These are phyloP conservation scores for Tanacetum coccineum DNA, from an alignment of 129 eudicot species.

Conservation along the genomic window DNA sequence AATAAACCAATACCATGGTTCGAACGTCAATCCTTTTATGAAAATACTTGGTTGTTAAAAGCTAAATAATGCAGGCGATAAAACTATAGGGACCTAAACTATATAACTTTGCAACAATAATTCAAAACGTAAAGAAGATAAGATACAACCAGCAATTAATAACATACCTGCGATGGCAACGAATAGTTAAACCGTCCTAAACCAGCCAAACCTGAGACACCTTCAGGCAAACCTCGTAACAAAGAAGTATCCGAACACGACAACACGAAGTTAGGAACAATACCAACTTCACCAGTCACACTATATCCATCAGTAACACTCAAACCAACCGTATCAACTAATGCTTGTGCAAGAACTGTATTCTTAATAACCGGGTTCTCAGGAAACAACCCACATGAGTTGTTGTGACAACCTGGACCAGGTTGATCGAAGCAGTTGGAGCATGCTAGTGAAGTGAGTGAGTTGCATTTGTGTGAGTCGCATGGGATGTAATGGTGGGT, in stretches of 20 bases:
- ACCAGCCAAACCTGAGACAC: slow-evolving; percentile 32
- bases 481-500: slow-evolving; percentile 35
- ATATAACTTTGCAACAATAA: neutral
- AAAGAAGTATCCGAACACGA: slow-evolving; percentile 37
- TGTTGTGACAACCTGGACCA: slow-evolving; percentile 41
- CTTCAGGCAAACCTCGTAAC: slow-evolving; percentile 32
- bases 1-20: too few relatives aligned
- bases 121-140: neutral
- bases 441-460: slow-evolving; percentile 23
- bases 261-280: slow-evolving; percentile 32
- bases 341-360: slow-evolving; percentile 19
- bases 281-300: slow-evolving; percentile 23
- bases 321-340: slow-evolving; percentile 35
- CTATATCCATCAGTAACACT: slow-evolving; percentile 16
- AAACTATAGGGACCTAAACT: slow-evolving; percentile 8
- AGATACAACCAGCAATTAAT: neutral
- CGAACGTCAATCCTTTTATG: too few relatives aligned
- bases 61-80: neutral
- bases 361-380: slow-evolving; percentile 41
- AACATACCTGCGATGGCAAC: slow-evolving; percentile 39
- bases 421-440: slow-evolving; percentile 27
- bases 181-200: slow-evolving; percentile 40
- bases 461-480: slow-evolving; percentile 23
- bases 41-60: neutral
- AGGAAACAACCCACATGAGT: slow-evolving; percentile 35